Percentiles rank a stretch among this genome's conserved stretches.
phyloP scores from a whole-genome alignment of 2,329 filamentous ascomycete species.

The Ceratocystis ficicola region DNA sequence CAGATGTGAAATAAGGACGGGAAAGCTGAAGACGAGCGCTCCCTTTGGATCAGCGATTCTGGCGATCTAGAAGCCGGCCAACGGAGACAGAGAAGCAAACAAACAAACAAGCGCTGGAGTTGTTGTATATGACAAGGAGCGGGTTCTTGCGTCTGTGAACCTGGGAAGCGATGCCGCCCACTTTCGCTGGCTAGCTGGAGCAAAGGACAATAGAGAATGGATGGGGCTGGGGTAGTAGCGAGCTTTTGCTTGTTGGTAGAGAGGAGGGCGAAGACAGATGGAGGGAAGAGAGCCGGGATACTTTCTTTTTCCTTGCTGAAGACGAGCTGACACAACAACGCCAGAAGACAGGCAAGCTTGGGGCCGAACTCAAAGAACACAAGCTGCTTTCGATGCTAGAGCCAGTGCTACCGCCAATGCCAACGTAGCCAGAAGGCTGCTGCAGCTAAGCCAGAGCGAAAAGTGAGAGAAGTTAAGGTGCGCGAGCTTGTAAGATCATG shows the following conservation, averaged over 20 bases:
- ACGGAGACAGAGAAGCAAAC: background rate
- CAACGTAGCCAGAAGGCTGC: constrained; percentile 6
- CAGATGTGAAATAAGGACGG: background rate
- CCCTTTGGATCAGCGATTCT: background rate
- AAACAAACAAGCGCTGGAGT: background rate
- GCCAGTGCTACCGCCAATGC: background rate
- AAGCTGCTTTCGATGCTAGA: background rate
- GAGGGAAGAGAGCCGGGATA: background rate
- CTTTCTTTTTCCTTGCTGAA: background rate
- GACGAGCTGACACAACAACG: background rate
- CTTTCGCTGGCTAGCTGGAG: background rate
- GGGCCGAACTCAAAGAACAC: background rate
- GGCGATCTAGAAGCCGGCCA: background rate
- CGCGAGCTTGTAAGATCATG: background rate
- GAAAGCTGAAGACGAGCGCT: too few species aligned
- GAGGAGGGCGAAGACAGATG: background rate
- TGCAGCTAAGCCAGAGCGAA: background rate
- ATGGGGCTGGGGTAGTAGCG: constrained; percentile 7
- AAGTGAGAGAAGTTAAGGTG: constrained; percentile 2
- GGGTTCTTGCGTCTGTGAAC: background rate
- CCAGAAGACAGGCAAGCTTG: background rate
- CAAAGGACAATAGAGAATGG: background rate
- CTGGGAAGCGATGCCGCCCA: background rate
- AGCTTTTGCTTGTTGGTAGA: background rate
- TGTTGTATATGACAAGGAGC: background rate